Evolutionary conservation across 345 rosid genomes (phyloP), one percentile per base, ranked within the genome.

Genomic region (Aurinia saxatilis): DNA sequence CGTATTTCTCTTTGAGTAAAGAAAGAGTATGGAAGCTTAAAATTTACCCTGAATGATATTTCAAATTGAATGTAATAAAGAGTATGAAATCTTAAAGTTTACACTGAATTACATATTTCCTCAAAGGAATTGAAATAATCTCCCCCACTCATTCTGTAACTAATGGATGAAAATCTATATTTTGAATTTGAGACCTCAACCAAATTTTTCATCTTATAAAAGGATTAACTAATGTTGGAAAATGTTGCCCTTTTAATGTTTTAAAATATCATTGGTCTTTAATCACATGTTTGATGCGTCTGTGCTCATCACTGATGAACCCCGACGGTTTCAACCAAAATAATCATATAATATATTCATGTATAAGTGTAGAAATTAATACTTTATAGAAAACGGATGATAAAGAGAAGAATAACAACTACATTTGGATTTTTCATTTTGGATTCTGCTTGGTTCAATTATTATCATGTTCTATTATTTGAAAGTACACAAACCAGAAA

Each of bases 381-480:
- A 1, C 33, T 34, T 35, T 4, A 2, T 37, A 3, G 19, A 11
- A 36, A n/a, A n/a, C n/a, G n/a, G n/a, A n/a, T n/a, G 50, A 25
- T 14, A 23, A 10, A n/a, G n/a, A n/a, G n/a, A 61, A 35, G 37
- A 35, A 29, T 25, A 55, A 12, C 55, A 45, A 66, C 56, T 66
- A 56, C 11, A 33, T 55, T 66, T 46, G 63, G 70, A 46, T 27
- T 56, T 45, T 47, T 33, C 50, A 18, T 57, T 38, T 67, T 48
- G 58, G 57, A n/a, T 47, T 39, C n/a, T 57, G 44, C 31, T 38
- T 67, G 7, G 50, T 67, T 57, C 42, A 49, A 48, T 57, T 57
- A 48, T 57, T 54, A 50, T 40, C 8, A 11, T 30, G 40, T 15
- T 21, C n/a, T 25, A 48, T 1, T 25, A 12, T 4, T 14, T 47